Evolutionary conservation across 2,329 filamentous ascomycete species (phyloP), one percentile per base, ranked within the genome.

Genomic region (Leptosphaerulina australis): DNA sequence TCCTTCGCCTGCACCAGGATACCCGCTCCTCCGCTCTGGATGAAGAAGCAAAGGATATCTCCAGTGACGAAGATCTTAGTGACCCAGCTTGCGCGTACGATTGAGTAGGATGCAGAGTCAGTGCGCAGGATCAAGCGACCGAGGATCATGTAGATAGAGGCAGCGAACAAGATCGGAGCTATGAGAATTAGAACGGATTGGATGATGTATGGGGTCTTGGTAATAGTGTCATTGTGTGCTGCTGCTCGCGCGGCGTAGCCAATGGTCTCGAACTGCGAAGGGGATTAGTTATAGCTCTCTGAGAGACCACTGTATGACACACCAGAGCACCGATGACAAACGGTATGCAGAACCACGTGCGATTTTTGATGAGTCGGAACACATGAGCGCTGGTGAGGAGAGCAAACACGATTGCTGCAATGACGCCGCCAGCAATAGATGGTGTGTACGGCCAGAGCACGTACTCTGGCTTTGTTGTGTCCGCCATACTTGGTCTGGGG

Each of bases 31-130:
- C 69, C 70, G 11, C 71, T 71, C 62, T 85, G 82, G 3, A 83
- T 65, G 2, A 77, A 24, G 60, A 85, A 81, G 2, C 78, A 79
- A 5, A 82, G 38, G 3, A 84, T 62, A 55, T 85, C 83, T 25
- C 81, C 80, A 5, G 64, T 40, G 3, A 86, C 81, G 51, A 85
- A 85, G 26, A 80, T 71, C 44, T 76, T 79, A 3, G 82, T 84
- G 5, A 84, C 64, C 74, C 77, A 78, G 6, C 51, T 71, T 1
- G 71, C 66, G 1, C 68, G 59, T 33, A 82, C 71, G 15, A 80
- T 51, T 0, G 79, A 76, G 56, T 75, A 69, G 0, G 67, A 48
- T n/a, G 74, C 69, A 2, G 74, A 78, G 15, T 77, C 68, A 3
- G 77, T 68, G 36, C 71, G 68, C 11, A 51, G 44, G n/a, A 78